These are phyloP conservation scores for Chaetoceros muelleri DNA, from an alignment of 108 stramenopile species.

Conservation along the genomic window DNA sequence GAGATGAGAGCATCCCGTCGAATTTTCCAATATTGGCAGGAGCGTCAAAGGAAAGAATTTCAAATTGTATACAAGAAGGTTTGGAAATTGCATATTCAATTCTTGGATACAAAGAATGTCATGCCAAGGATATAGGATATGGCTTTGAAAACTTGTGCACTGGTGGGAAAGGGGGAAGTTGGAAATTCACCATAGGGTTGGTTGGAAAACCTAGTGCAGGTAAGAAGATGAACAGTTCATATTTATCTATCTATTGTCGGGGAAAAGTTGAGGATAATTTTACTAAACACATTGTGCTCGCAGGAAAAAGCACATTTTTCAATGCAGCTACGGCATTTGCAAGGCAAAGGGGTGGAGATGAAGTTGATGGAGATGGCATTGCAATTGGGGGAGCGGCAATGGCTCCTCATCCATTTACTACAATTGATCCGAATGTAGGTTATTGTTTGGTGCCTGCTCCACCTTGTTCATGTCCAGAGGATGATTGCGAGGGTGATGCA, in stretches of 20 bases:
- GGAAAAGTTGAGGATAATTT: too few species aligned
- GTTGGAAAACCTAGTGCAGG: conserved; percentile 80
- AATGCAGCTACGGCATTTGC: conserved; percentile 78
- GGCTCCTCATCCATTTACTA: conserved; percentile 89
- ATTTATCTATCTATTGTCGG: too few species aligned
- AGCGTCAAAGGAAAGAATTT: conserved; percentile 22
- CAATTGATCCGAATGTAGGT: conserved; percentile 89
- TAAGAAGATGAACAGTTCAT: background rate
- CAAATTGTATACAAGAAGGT: conserved; percentile 42
- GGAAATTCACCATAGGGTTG: conserved; percentile 45
- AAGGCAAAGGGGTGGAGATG: conserved; percentile 44
- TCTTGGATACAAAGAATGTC: conserved; percentile 5
- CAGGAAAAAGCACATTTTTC: conserved; percentile 80
- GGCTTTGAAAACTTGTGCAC: conserved; percentile 24
- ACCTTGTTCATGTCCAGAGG: conserved; percentile 59
- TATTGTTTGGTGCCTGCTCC: conserved; percentile 68
- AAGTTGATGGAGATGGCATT: conserved; percentile 10
- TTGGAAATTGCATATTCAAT: conserved; percentile 37
- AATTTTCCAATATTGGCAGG: background rate
- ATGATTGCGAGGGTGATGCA: conserved; percentile 13
- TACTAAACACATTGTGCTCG: conserved; percentile 1
- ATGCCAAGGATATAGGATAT: background rate
- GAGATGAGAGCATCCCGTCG: background rate
- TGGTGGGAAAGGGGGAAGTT: conserved; percentile 18
- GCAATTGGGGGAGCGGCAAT: conserved; percentile 73